Percentiles rank a stretch among this genome's conserved stretches.
These are phyloP conservation scores for Neurospora hispaniola DNA, from an alignment of 495 filamentous ascomycete genomes.

Conservation along the genomic window DNA sequence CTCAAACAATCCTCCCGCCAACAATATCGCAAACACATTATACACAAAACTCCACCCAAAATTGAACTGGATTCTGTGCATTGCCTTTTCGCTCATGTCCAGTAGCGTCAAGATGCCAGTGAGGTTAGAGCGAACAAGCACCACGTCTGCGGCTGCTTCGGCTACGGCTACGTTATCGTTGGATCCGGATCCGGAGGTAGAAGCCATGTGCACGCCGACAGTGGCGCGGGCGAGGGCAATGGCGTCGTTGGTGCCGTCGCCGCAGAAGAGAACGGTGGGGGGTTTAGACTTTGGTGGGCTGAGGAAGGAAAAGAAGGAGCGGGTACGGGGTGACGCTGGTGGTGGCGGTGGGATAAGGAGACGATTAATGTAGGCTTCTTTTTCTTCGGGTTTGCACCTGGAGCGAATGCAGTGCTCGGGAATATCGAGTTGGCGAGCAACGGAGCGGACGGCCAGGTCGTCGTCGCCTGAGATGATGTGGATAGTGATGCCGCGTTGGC, in stretches of 20 bases:
- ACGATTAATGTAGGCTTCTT: conserved; percentile 48
- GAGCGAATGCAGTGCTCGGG: conserved; percentile 33
- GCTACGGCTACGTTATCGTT: conserved; percentile 46
- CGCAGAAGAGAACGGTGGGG: conserved; percentile 52
- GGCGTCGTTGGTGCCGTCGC: conserved; percentile 77
- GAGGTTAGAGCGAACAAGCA: conserved; percentile 49
- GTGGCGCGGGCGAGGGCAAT: conserved; percentile 61
- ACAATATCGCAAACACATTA: conserved; percentile 60
- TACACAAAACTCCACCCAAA: conserved; percentile 67
- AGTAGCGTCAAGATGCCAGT: conserved; percentile 48
- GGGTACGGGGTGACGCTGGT: background rate
- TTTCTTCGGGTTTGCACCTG: conserved; percentile 49
- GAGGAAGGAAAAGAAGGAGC: background rate
- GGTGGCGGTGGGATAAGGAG: conserved; percentile 12
- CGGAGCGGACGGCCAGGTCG: conserved; percentile 41
- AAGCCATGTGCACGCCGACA: conserved; percentile 43
- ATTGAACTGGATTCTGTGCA: conserved; percentile 53
- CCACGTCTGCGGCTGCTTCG: conserved; percentile 55
- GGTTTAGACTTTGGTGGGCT: conserved; percentile 4
- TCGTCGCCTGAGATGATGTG: conserved; percentile 66
- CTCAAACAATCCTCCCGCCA: conserved; percentile 57
- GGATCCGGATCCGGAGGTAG: conserved; percentile 27
- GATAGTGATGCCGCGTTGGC: conserved; percentile 44
- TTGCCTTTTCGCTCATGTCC: conserved; percentile 43
- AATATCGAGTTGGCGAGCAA: conserved; percentile 47